Base-by-base conservation (phyloP, 83 land plant species). In the Isoetes engelmannii region DNA sequence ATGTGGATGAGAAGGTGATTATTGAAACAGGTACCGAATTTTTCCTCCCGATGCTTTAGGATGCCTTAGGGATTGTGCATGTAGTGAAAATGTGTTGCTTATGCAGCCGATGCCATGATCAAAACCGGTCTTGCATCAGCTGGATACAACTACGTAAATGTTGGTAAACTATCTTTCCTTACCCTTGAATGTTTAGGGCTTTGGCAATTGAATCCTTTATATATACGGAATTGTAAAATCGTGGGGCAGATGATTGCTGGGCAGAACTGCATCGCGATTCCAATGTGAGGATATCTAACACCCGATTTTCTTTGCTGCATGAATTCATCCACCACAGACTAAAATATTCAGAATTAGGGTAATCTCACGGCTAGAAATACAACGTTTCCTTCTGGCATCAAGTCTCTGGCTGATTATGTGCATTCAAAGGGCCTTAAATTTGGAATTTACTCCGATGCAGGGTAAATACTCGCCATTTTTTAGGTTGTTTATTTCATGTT, bases 381-480 rank as follows among this genome's bases (percentile, higher is more conserved):
- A 7, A 44, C 67, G 2, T 64, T 64, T 3, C 67, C 67, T 9
- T 64, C 67, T 9, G 67, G 67, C 8, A 64, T 64, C 41, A 64
- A 64, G 67, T 44, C 53, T 7, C 47, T 64, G 67, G 67, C 67
- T 9, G 67, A 64, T 64, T 64, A 64, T 41, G 67, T 64, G 9
- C 67, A 64, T 17, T 41, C 47, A 9, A 64, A 44, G 41, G 67
- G 67, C n/a, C 67, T 64, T 12, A 64, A 64, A 41, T 41, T 64
- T 37, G 67, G 67, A 9, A 64, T 64, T 44, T 64, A 64, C 67
- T 64, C 67, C n/a, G 67, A 64, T 44, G 67, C 67, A 7, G 67
- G 67, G 67, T 64, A 9, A n/a, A 64, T 9, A 8, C 9, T 8
- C 17, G 10, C 28, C 9, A 15, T 60, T 19, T 60, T 60, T 20